A percentile compares a stretch with the other conserved stretches of the same genome.
Evolutionary conservation across 2,329 filamentous ascomycete species (phyloP).

Genomic region (Trichothecium roseum): DNA sequence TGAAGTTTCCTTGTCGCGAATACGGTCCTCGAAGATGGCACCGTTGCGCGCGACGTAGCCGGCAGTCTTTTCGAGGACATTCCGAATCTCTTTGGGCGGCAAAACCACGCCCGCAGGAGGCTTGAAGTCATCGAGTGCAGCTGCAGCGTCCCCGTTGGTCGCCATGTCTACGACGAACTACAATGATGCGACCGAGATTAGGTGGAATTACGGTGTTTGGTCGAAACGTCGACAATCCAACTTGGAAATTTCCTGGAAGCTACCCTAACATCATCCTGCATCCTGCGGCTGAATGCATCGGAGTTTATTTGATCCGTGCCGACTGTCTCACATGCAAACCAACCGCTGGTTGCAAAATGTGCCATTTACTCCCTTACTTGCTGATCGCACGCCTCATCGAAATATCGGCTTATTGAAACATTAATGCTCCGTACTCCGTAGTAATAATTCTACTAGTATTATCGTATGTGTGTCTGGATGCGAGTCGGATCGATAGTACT

Average conservation of each 20-base stretch:
- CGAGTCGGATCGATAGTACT: too few relatives aligned
- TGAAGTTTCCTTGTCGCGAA: constrained; percentile 72
- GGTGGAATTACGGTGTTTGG: background rate
- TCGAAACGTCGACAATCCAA: background rate
- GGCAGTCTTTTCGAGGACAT: constrained; percentile 84
- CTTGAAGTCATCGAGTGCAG: constrained; percentile 56
- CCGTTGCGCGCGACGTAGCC: constrained; percentile 72
- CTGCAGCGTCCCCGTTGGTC: constrained; percentile 42
- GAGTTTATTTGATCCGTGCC: constrained; percentile 1
- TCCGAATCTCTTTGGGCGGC: constrained; percentile 79
- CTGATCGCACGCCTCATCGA: too few relatives aligned
- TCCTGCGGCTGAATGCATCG: background rate
- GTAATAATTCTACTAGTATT: too few relatives aligned
- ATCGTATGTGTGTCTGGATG: too few relatives aligned
- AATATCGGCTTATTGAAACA: too few relatives aligned
- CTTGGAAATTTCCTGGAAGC: constrained; percentile 3
- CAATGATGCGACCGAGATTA: background rate
- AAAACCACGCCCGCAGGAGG: constrained; percentile 76
- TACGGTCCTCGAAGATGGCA: constrained; percentile 65
- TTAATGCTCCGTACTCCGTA: too few relatives aligned
- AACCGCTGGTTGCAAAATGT: too few relatives aligned
- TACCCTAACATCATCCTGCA: background rate
- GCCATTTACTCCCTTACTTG: too few relatives aligned
- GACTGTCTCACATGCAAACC: too few relatives aligned
- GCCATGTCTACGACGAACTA: constrained; percentile 18